Evolutionary conservation across 2,329 filamentous ascomycete genomes (phyloP), one percentile per base, ranked within the genome.

Genomic region (Reticulascus tulasneorum): DNA sequence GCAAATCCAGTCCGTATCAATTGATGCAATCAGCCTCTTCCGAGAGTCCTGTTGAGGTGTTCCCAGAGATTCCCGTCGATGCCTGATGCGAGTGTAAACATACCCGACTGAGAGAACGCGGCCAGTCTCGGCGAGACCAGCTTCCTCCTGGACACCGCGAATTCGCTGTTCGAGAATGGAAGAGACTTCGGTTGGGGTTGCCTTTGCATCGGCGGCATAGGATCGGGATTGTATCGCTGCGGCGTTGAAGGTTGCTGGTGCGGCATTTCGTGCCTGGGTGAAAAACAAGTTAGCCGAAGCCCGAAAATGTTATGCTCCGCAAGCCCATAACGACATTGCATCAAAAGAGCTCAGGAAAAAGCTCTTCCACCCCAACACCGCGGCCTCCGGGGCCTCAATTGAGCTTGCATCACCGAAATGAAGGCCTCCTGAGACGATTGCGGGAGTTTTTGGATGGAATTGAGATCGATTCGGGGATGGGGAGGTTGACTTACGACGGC

Each of bases 81-180:
- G n/a, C n/a, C n/a, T n/a, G n/a, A n/a, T n/a, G n/a, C n/a, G n/a
- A n/a, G 44, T 35, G 33, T 45, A 47, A 53, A 84, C 89, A 66
- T 94, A 97, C 91, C 91, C 91, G 70, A 98, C 89, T 63, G 90
- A 96, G 59, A 98, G 84, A 63, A 98, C 93, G 75, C 91, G 89
- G 66, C 93, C 93, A 64, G 93, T 98, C 85, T 98, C 93, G 69
- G 93, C 89, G 59, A 98, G 86, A 67, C 80, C 82, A 64, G 87
- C 78, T 78, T 97, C 93, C 76, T 97, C 93, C 73, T 94, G 86
- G 55, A 97, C 88, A 78, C 93, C 93, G 66, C 93, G 87, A 64
- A 98, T 98, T 73, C 90, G 82, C 82, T 97, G 91, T 79, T 97
- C 93, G 65, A 98, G 86, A 71, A 98, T 97, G 57, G 91, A 96